Base-by-base conservation (phyloP, 2,329 filamentous ascomycete genomes). In the Scorias spongiosa region DNA sequence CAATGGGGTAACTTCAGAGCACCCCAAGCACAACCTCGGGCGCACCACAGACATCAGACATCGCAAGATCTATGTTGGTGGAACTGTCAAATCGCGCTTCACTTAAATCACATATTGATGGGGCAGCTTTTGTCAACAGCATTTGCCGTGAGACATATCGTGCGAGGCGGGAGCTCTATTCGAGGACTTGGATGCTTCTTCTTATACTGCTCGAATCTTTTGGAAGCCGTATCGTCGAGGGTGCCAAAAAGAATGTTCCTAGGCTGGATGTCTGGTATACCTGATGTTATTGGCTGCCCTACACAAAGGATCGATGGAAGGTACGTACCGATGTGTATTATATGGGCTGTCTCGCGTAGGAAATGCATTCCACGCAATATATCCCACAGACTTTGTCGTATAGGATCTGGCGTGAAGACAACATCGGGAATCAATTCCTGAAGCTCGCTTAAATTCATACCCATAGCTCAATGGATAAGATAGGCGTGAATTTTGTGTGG, bases 1-100 rank as follows among this genome's bases (percentile, higher is more conserved):
- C 64, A 5, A 59, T 51, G 5, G 53, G 48, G 46, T 59, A 63
- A 26, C 53, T 52, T 63, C 63, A 66, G 7, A 50, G 44, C 12
- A 57, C 55, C 8, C 54, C 54, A 6, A 66, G 49, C 39, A 65
- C 57, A 5, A 64, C 57, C 45, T 66, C 62, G 2, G 63, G 63
- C 29, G 62, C 57, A 11, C 62, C 49, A 43, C 64, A 65, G 8
- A 59, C 47, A 41, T 61, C 45, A 5, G 63, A 63, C 54, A 63
- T 60, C 9, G 55, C 49, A 26, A 57, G 48, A 44, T 58, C 53
- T 1, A 46, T 51, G 36, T 62, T 55, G 15, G 47, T 58, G 15
- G 45, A 37, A 38, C 54, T 54, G n/a, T 57, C 61, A 11, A 51
- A 49, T n/a, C 57, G 54, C n/a, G 64, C 63, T 45, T 63, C 57